phyloP scores from a whole-genome alignment of 2,329 filamentous ascomycete species.

The Aspergillus texensis region DNA sequence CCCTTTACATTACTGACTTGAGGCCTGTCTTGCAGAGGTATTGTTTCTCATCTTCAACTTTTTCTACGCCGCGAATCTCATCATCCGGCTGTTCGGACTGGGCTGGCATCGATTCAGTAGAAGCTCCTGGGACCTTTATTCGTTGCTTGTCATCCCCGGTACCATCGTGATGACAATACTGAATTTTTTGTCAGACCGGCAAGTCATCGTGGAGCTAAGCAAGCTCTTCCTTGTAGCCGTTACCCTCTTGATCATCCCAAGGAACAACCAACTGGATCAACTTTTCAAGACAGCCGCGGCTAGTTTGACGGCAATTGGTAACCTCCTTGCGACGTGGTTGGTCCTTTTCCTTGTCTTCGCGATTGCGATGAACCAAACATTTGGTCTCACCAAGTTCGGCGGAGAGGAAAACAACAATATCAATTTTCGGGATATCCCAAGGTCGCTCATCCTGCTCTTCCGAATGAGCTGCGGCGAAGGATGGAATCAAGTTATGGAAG shows the following conservation, averaged over 20 bases:
- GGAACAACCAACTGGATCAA: conserved; percentile 96
- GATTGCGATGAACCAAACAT: conserved; percentile 93
- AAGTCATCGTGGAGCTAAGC: conserved; percentile 77
- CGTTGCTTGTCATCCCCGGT: conserved; percentile 75
- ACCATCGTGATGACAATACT: conserved; percentile 82
- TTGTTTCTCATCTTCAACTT: conserved; percentile 81
- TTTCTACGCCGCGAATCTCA: conserved; percentile 79
- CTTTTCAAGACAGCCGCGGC: conserved; percentile 98
- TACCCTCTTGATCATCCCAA: conserved; percentile 84
- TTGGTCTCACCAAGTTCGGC: conserved; percentile 90
- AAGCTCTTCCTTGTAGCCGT: conserved; percentile 93
- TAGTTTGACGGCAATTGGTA: conserved; percentile 85
- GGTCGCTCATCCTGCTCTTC: conserved; percentile 90
- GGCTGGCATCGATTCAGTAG: conserved; percentile 89
- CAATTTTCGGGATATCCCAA: conserved; percentile 93
- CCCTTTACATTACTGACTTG: conserved; percentile 22
- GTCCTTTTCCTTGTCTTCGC: conserved; percentile 95
- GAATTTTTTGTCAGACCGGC: conserved; percentile 60
- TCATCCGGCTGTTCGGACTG: conserved; percentile 81
- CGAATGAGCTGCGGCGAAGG: conserved; percentile 91
- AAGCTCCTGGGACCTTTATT: conserved; percentile 95
- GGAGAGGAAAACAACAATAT: conserved; percentile 71
- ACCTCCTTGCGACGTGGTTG: conserved; percentile 93
- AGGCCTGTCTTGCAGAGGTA: conserved; percentile 52
- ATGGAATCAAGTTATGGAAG: conserved; percentile 97